Evolutionary conservation across 495 filamentous ascomycete genomes (phyloP).

Genomic region (Neurospora sp.): DNA sequence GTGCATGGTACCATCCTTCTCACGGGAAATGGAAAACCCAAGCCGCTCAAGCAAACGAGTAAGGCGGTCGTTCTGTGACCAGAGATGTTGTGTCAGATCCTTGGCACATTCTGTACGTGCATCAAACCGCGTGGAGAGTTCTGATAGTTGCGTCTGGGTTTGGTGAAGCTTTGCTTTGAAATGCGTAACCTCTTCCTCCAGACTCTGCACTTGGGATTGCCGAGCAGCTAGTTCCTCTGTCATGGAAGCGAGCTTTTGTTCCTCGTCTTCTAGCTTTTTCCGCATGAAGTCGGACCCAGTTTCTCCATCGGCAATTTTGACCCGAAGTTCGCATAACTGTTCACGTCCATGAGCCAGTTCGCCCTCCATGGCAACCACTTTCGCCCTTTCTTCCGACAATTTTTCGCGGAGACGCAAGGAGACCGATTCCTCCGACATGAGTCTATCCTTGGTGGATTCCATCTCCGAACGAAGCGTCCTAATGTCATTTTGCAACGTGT

Average conservation of each 20-base stretch:
- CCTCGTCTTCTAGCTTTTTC: slow-evolving; percentile 59
- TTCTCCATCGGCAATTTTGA: slow-evolving; percentile 64
- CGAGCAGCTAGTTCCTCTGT: slow-evolving; percentile 55
- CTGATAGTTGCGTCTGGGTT: slow-evolving; percentile 39
- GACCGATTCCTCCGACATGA: slow-evolving; percentile 33
- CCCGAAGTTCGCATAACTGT: slow-evolving; percentile 53
- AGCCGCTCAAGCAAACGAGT: slow-evolving; percentile 72
- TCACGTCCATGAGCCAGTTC: slow-evolving; percentile 59
- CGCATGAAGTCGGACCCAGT: slow-evolving; percentile 68
- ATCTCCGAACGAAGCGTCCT: slow-evolving; percentile 32
- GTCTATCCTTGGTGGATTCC: slow-evolving; percentile 35
- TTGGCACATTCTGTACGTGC: slow-evolving; percentile 59
- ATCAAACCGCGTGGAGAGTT: slow-evolving; percentile 43
- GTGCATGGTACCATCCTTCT: slow-evolving; percentile 54
- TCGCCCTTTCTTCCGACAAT: slow-evolving; percentile 48
- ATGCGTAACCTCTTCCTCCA: slow-evolving; percentile 57
- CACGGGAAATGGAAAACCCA: slow-evolving; percentile 67
- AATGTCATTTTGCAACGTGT: slow-evolving; percentile 25
- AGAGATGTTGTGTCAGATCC: slow-evolving; percentile 72
- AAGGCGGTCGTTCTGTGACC: slow-evolving; percentile 65
- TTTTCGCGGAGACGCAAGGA: slow-evolving; percentile 35
- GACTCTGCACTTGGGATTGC: slow-evolving; percentile 51
- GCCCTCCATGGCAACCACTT: slow-evolving; percentile 43
- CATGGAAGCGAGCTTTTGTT: slow-evolving; percentile 49
- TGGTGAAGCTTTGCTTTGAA: slow-evolving; percentile 47